A percentile compares a stretch with the other conserved stretches of the same genome.
Evolutionary conservation across 169 alveolate genomes (phyloP).

Genomic region (Plasmodium berghei): DNA sequence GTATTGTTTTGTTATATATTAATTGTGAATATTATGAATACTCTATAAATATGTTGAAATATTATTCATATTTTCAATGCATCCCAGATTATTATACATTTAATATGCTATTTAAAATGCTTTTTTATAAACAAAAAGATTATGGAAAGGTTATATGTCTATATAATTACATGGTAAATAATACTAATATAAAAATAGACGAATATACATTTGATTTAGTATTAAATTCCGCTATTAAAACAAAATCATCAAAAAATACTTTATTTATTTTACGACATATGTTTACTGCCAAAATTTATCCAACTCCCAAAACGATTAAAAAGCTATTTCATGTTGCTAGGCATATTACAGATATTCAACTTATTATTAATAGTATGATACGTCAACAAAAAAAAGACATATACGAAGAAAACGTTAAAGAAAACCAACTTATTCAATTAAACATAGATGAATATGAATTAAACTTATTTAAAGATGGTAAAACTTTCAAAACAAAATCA

Average conservation of each 20-base stretch:
- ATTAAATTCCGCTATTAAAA: slow-evolving; percentile 46
- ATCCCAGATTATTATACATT: slow-evolving; percentile 75
- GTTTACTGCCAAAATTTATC: slow-evolving; percentile 83
- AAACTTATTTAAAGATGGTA: slow-evolving; percentile 63
- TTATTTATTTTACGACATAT: slow-evolving; percentile 81
- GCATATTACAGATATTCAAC: slow-evolving; percentile 85
- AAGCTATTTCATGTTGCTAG: slow-evolving; percentile 86
- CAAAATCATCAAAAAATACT: slow-evolving; percentile 81
- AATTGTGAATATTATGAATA: slow-evolving; percentile 85
- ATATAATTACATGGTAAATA: slow-evolving; percentile 26
- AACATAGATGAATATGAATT: slow-evolving; percentile 83
- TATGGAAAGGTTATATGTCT: slow-evolving; percentile 74
- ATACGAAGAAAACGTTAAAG: slow-evolving; percentile 76
- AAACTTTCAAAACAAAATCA: slow-evolving; percentile 39
- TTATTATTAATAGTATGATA: slow-evolving; percentile 77
- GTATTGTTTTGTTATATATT: slow-evolving; percentile 85
- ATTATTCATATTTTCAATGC: slow-evolving; percentile 79
- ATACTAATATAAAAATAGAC: slow-evolving; percentile 21
- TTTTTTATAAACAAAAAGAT: slow-evolving; percentile 63
- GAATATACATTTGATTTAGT: slow-evolving; percentile 41
- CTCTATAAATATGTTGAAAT: slow-evolving; percentile 86
- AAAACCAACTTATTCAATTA: slow-evolving; percentile 80
- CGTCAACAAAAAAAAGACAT: slow-evolving; percentile 80
- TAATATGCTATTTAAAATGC: slow-evolving; percentile 61
- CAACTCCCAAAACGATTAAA: slow-evolving; percentile 84